Percentiles rank a stretch among this genome's conserved stretches.
Evolutionary conservation across 306 rosid species (phyloP).

Genomic region (Corylus americana): DNA sequence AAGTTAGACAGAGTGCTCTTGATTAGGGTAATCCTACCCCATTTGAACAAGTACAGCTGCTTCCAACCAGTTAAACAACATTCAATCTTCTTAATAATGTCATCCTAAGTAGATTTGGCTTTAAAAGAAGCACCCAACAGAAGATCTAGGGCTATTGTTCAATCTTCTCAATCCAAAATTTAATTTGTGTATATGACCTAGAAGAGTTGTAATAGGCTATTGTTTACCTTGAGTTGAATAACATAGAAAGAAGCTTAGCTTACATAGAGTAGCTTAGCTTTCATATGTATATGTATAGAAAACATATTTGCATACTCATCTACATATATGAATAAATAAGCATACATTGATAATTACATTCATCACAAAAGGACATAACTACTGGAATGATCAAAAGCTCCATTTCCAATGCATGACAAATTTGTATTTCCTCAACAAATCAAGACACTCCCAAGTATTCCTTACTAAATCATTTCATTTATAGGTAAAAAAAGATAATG

Average conservation of each 20-base stretch:
- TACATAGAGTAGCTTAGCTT: neutral
- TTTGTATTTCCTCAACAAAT: neutral
- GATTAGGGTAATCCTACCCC: no score
- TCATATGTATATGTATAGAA: neutral
- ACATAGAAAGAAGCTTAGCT: neutral
- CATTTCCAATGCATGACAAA: neutral
- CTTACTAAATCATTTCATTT: neutral
- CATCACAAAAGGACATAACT: neutral
- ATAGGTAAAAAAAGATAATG: neutral
- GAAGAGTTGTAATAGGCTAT: neutral
- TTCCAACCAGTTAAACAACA: no score
- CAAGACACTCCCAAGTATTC: neutral
- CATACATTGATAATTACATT: neutral
- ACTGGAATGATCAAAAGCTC: neutral
- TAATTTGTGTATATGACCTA: neutral
- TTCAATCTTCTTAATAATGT: no score
- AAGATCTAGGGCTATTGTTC: no score
- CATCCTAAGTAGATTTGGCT: no score
- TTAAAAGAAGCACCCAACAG: no score
- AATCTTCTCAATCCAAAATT: neutral
- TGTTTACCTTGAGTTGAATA: neutral
- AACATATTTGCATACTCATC: neutral
- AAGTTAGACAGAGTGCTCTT: no score
- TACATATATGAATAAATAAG: neutral
- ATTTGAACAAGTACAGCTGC: no score